Percentiles rank a stretch among this genome's conserved stretches.
Conservation (phyloP, 768 basidiomycete species). For the Leccinum longicurvipes region DNA sequence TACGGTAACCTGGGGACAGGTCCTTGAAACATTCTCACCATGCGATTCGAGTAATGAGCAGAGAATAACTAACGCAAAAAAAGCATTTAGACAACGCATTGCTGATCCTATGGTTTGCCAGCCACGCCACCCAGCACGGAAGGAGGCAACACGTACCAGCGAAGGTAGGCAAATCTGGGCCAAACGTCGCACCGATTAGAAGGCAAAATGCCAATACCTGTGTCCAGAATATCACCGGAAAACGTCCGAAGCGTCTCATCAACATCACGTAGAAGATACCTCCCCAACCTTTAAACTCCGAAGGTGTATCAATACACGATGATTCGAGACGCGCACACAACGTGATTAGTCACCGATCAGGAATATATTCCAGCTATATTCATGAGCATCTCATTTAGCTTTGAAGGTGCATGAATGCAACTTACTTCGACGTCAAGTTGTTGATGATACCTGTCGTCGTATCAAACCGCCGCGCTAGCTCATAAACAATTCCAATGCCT, state of each 20-base stretch:
- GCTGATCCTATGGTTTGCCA: slow-evolving; percentile 12
- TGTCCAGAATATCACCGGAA: slow-evolving; percentile 32
- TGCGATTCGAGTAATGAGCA: background rate
- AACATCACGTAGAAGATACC: slow-evolving; percentile 29
- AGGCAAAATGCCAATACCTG: slow-evolving; percentile 44
- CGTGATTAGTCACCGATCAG: slow-evolving; percentile 32
- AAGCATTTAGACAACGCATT: slow-evolving; percentile 32
- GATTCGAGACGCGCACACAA: background rate
- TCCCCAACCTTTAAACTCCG: slow-evolving; percentile 24
- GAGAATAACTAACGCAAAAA: slow-evolving; percentile 25
- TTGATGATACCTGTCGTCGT: slow-evolving; percentile 49
- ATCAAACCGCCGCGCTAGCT: slow-evolving; percentile 40
- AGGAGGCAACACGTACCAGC: slow-evolving; percentile 31
- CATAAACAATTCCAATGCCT: slow-evolving; percentile 51
- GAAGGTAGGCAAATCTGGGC: slow-evolving; percentile 47
- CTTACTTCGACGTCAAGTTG: slow-evolving; percentile 45
- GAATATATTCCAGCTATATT: slow-evolving; percentile 45
- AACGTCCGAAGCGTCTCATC: slow-evolving; percentile 29
- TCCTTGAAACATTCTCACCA: slow-evolving; percentile 25
- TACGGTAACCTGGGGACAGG: slow-evolving; percentile 52
- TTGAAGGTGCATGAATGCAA: background rate
- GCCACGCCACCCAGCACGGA: background rate
- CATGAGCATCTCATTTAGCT: background rate
- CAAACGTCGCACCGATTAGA: slow-evolving; percentile 49
- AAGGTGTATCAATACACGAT: slow-evolving; percentile 5